Evolutionary conservation across 176 grass and related monocot genomes (phyloP).

Genomic region (Musa acuminata): DNA sequence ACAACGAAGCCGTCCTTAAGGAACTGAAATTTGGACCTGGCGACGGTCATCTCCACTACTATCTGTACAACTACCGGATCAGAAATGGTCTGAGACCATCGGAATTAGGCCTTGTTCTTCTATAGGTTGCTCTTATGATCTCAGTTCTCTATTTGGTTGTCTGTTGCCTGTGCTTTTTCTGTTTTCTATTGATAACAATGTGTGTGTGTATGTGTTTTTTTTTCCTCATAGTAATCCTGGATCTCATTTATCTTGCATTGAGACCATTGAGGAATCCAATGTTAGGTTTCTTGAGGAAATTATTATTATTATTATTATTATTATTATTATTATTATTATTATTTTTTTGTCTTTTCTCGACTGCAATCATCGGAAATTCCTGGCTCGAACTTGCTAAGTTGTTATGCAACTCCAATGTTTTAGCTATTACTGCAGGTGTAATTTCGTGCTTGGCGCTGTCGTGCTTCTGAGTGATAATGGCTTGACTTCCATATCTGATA

Average conservation of each 20-base stretch:
- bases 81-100: slow-evolving; percentile 57
- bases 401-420: no score
- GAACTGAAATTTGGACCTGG: slow-evolving; percentile 92
- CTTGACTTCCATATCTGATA: no score
- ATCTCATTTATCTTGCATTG: not conserved
- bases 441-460: no score
- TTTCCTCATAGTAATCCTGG: not conserved
- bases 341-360: no score
- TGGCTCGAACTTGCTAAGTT: no score
- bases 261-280: not conserved
- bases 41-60: slow-evolving; percentile 93
- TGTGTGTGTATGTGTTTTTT: slow-evolving; percentile 9
- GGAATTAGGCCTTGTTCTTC: slow-evolving; percentile 83
- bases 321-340: no score
- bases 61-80: slow-evolving; percentile 86
- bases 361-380: no score
- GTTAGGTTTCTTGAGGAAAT: not conserved
- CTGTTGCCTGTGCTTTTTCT: slow-evolving; percentile 9
- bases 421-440: no score
- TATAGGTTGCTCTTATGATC: slow-evolving; percentile 33
- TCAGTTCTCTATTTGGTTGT: not conserved
- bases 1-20: slow-evolving; percentile 75
- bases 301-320: not conserved
- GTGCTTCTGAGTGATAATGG: no score
- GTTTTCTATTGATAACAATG: slow-evolving; percentile 27